These are phyloP conservation scores for Acer negundo DNA, from an alignment of 345 rosid species.

Conservation along the genomic window DNA sequence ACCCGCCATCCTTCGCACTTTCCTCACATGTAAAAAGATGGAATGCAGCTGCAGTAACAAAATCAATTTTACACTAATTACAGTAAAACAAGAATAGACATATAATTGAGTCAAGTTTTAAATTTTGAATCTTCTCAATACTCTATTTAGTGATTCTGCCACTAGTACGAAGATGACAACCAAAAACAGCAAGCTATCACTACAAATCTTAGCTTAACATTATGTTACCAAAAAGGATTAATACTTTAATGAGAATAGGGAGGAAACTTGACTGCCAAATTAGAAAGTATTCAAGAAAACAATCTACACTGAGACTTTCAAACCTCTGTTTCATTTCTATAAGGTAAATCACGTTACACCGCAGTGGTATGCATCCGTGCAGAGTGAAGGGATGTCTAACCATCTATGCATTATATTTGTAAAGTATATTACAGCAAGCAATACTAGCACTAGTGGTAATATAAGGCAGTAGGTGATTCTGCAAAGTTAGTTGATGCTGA, in stretches of 20 bases:
- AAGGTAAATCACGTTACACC: not conserved
- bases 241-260: too few species aligned
- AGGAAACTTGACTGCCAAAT: not conserved
- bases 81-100: not conserved
- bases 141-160: not conserved
- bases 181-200: not conserved
- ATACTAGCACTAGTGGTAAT: not conserved
- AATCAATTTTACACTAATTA: constrained; percentile 9
- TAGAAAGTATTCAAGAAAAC: not conserved
- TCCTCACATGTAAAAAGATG: constrained; percentile 80
- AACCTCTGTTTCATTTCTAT: not conserved
- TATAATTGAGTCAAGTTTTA: not conserved
- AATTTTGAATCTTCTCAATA: not conserved
- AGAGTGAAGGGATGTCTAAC: not conserved
- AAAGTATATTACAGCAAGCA: not conserved
- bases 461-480: not conserved
- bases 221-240: too few species aligned
- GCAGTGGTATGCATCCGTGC: not conserved
- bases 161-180: not conserved
- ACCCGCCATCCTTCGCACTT: constrained; percentile 86
- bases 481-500: not conserved
- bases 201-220: too few species aligned
- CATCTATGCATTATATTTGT: not conserved
- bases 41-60: constrained; percentile 69
- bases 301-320: not conserved